These are phyloP conservation scores for Mallotus repandus DNA, from an alignment of 441 rosid species.

Conservation along the genomic window DNA sequence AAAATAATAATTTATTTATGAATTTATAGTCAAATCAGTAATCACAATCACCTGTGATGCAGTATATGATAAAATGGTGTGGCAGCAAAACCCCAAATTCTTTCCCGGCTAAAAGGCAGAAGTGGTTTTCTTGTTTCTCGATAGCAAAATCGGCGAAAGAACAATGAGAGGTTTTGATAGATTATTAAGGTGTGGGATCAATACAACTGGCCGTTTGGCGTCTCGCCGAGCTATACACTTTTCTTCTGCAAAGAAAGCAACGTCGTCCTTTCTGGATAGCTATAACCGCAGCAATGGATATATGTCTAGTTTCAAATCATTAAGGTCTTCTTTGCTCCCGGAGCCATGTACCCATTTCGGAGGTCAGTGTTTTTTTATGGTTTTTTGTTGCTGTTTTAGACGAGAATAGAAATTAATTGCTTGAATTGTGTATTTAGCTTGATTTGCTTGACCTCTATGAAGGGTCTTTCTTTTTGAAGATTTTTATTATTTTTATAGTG, in stretches of 20 bases:
- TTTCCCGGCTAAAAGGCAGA: neutral
- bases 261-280: conserved; percentile 19
- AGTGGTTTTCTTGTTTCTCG: neutral
- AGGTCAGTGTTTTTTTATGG: conserved; percentile 39
- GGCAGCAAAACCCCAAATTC: too few species aligned
- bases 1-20: too few species aligned
- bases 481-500: neutral
- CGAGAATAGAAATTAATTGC: neutral
- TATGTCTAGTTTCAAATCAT: conserved; percentile 11
- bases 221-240: conserved; percentile 35
- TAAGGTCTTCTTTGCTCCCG: conserved; percentile 29
- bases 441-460: too few species aligned
- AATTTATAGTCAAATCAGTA: too few species aligned
- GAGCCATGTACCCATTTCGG: conserved; percentile 38
- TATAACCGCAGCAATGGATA: neutral
- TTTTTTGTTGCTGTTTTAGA: neutral
- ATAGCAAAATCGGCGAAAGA: neutral
- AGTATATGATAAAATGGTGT: too few species aligned
- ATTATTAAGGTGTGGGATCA: conserved; percentile 24
- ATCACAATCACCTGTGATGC: too few species aligned
- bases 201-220: conserved; percentile 21
- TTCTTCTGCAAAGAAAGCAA: conserved; percentile 23
- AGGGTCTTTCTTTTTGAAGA: neutral
- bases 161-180: conserved; percentile 37
- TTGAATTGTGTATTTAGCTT: neutral